phyloP scores from a whole-genome alignment of 2,329 filamentous ascomycete genomes.

The Trichophyton equinum region DNA sequence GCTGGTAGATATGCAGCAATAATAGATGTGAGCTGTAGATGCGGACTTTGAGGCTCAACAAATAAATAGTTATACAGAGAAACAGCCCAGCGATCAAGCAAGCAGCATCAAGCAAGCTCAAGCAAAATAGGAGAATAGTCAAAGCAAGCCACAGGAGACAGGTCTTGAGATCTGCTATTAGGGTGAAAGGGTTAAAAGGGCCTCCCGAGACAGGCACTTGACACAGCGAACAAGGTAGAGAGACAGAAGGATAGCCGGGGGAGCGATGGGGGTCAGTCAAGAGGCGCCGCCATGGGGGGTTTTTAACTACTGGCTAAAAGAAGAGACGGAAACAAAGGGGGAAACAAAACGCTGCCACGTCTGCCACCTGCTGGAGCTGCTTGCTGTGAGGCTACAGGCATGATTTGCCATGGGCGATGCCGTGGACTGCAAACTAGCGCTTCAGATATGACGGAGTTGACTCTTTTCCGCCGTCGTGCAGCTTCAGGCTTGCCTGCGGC shows the following conservation, averaged over 20 bases:
- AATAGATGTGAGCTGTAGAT: neutral
- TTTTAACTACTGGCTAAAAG: neutral
- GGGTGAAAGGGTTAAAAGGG: neutral
- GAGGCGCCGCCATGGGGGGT: neutral
- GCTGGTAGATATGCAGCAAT: neutral
- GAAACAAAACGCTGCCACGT: neutral
- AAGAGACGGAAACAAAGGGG: neutral
- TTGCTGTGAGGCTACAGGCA: neutral
- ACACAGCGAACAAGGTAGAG: neutral
- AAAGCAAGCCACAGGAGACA: neutral
- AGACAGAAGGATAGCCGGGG: neutral
- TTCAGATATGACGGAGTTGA: neutral
- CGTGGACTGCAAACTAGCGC: neutral
- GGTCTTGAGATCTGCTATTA: neutral
- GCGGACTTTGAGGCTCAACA: conserved; percentile 2
- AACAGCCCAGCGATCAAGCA: neutral
- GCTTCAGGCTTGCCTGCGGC: neutral
- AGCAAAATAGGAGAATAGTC: neutral
- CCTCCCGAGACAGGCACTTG: neutral
- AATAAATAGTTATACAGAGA: neutral
- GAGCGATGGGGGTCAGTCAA: neutral
- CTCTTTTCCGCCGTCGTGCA: too few species aligned
- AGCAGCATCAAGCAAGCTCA: neutral
- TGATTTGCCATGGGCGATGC: neutral
- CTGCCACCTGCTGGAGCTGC: neutral